A percentile compares a stretch with the other conserved stretches of the same genome.
phyloP scores from a whole-genome alignment of 1,284 basidiomycete species.

The Afroboletus lepidellus region DNA sequence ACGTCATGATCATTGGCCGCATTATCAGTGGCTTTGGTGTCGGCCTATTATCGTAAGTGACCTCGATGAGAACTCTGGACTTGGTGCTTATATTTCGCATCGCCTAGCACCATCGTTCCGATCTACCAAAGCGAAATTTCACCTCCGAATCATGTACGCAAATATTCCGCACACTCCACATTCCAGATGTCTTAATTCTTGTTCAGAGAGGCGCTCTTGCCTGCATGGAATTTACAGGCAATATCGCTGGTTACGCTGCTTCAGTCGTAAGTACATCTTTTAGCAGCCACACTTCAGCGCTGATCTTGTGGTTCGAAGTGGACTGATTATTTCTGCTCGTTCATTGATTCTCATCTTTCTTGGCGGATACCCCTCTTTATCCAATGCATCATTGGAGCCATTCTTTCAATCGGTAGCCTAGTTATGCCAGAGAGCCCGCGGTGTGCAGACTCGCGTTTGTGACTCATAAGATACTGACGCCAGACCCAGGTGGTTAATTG shows the following conservation, averaged over 20 bases:
- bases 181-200: slow-evolving; percentile 7
- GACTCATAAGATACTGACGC: slow-evolving; percentile 1
- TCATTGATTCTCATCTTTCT: slow-evolving; percentile 75
- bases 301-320: slow-evolving; percentile 52
- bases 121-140: slow-evolving; percentile 98
- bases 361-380: slow-evolving; percentile 86
- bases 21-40: slow-evolving; percentile 92
- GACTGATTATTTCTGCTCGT: slow-evolving; percentile 94
- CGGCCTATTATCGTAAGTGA: slow-evolving; percentile 83
- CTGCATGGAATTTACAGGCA: slow-evolving; percentile 96
- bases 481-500: slow-evolving; percentile 79
- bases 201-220: slow-evolving; percentile 83
- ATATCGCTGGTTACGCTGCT: slow-evolving; percentile 92
- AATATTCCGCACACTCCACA: not conserved
- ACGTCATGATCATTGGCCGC: slow-evolving; percentile 85
- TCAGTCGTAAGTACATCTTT: slow-evolving; percentile 72
- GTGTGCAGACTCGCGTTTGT: slow-evolving; percentile 37
- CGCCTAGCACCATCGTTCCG: slow-evolving; percentile 85
- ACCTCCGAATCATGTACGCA: slow-evolving; percentile 84
- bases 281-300: not conserved
- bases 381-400: slow-evolving; percentile 86
- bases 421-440: slow-evolving; percentile 92
- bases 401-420: slow-evolving; percentile 82
- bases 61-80: not conserved
- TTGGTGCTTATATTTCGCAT: not conserved